A percentile compares a stretch with the other conserved stretches of the same genome.
Conservation (phyloP, 2,329 filamentous ascomycete species). For the Fusarium sp. region DNA sequence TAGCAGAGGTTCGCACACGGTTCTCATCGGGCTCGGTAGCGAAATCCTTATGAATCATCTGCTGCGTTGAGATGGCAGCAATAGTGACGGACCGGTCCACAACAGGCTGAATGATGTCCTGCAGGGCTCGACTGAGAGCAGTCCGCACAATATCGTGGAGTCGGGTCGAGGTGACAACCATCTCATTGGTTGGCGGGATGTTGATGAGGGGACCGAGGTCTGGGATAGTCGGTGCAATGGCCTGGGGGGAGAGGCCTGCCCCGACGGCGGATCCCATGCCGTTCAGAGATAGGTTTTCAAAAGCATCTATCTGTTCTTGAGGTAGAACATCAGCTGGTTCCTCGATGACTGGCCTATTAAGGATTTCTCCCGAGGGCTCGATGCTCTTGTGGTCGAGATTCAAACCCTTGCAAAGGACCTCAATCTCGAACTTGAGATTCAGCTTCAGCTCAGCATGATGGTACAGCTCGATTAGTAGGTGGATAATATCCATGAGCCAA, state of each 20-base stretch:
- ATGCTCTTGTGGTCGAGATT: constrained; percentile 93
- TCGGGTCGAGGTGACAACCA: constrained; percentile 78
- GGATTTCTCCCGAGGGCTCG: constrained; percentile 86
- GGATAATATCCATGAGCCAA: constrained; percentile 97
- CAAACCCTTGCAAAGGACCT: constrained; percentile 94
- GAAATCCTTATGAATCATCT: constrained; percentile 97
- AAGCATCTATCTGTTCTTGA: constrained; percentile 80
- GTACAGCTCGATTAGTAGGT: constrained; percentile 92
- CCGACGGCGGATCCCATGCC: constrained; percentile 76
- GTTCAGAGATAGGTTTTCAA: constrained; percentile 85
- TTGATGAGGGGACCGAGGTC: constrained; percentile 84
- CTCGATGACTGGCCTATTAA: constrained; percentile 77
- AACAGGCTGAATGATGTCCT: constrained; percentile 97
- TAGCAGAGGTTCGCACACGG: constrained; percentile 84
- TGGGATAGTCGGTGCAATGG: constrained; percentile 83
- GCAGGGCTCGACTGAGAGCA: constrained; percentile 89
- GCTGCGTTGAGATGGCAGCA: constrained; percentile 94
- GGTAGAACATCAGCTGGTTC: constrained; percentile 70
- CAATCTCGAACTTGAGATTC: constrained; percentile 98
- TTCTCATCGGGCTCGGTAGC: constrained; percentile 92
- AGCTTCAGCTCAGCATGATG: constrained; percentile 93
- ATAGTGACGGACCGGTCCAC: constrained; percentile 98
- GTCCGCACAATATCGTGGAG: constrained; percentile 83
- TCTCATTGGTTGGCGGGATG: constrained; percentile 84
- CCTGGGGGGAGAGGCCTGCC: constrained; percentile 80